phyloP scores from a whole-genome alignment of 2,329 filamentous ascomycete genomes.

The Verruconis gallopava region DNA sequence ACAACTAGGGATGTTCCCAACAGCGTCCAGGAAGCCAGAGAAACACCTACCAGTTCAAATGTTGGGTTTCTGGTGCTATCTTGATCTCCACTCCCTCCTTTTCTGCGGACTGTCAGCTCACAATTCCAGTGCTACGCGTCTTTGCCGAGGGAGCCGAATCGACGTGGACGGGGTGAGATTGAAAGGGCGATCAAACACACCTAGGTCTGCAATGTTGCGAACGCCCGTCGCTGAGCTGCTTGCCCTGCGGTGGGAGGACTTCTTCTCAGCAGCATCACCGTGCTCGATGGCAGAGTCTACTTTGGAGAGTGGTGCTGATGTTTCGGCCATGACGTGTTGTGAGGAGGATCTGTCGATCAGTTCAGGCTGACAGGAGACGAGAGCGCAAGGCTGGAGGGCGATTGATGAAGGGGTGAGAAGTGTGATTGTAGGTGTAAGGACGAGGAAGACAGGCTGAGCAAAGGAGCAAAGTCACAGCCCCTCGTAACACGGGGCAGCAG shows the following conservation, averaged over 20 bases:
- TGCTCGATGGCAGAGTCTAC: conserved; percentile 86
- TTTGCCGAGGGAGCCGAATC: no score
- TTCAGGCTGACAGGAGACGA: no score
- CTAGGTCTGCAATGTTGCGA: conserved; percentile 72
- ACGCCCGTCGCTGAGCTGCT: conserved; percentile 64
- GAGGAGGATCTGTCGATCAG: no score
- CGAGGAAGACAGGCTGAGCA: no score
- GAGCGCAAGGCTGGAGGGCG: no score
- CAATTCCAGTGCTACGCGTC: conserved; percentile 4
- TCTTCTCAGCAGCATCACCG: conserved; percentile 45
- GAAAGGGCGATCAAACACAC: conserved; percentile 43
- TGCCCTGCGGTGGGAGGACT: conserved; percentile 43
- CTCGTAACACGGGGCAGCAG: no score
- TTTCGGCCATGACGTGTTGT: conserved; percentile 18
- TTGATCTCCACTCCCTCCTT: conserved; percentile 57
- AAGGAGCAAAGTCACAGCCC: no score
- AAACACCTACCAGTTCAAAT: conserved; percentile 65
- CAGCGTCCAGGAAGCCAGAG: conserved; percentile 7
- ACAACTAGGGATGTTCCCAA: background rate
- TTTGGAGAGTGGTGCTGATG: conserved; percentile 53
- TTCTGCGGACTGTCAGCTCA: conserved; percentile 38
- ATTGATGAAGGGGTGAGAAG: no score
- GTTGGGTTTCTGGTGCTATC: conserved; percentile 72
- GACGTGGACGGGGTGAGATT: no score
- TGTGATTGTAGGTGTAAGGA: no score